Evolutionary conservation across 352 stramenopile species (phyloP), one percentile per base, ranked within the genome.

Genomic region (Thalassiosira pacifica): DNA sequence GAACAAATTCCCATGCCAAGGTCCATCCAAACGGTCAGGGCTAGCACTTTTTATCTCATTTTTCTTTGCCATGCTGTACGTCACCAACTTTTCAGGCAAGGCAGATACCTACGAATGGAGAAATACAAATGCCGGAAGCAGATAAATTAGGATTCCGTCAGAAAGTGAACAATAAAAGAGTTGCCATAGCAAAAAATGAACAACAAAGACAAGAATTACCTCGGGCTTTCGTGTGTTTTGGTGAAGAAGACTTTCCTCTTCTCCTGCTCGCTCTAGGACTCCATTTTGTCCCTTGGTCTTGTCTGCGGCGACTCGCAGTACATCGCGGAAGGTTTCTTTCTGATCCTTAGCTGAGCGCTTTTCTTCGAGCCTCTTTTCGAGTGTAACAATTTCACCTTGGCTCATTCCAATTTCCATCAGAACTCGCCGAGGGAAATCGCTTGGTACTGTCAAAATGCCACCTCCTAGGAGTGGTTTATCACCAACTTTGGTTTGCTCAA

Each of bases 341-440:
- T 96, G 92, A 59, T 93, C 91, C 65, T 96, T 96, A 18, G 92
- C 89, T 22, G 88, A 88, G 32, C 87, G 72, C 65, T 96, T 96
- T 55, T 85, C 71, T 11, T 40, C 73, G 19, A 96, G 68, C 18
- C 77, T 83, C 67, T 85, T 61, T 29, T 96, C 88, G 13, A 94
- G 65, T 70, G 93, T 74, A 19, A 86, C 31, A 26, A 95, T 77
- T 52, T 89, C 84, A 32, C 76, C 65, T 31, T 88, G 69, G 18
- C 70, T 83, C 40, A 94, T 86, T 55, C 92, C 92, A 40, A 96
- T 86, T 73, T 80, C 78, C 10, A 76, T 70, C 5, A 96, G 76
- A 40, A 93, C 66, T 31, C 93, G 81, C 26, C 86, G 78, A 61
- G 91, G 92, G 4, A 93, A 73, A 71, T 93, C 85, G 45, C 79